Conservation (phyloP, 345 rosid genomes). For the Gossypium sturtianum region DNA sequence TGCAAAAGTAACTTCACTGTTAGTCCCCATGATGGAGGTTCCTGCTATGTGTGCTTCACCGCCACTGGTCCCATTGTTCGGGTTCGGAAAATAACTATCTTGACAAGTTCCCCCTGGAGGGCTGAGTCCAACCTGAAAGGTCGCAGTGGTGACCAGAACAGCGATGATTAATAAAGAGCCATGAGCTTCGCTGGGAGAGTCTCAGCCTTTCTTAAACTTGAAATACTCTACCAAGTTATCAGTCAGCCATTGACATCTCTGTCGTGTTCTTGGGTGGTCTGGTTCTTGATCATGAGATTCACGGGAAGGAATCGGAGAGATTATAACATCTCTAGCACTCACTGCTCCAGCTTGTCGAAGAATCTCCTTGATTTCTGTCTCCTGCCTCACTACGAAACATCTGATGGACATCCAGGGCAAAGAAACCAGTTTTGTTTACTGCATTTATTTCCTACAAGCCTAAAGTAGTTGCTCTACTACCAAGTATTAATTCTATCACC, state of each 20-base stretch:
- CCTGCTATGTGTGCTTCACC: no score
- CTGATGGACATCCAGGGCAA: constrained; percentile 40
- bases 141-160: not conserved
- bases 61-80: not conserved
- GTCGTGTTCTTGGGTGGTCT: constrained; percentile 11
- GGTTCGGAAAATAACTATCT: not conserved
- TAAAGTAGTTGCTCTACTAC: constrained; percentile 11
- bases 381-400: constrained; percentile 59
- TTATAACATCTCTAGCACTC: constrained; percentile 21
- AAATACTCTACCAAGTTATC: constrained; percentile 4
- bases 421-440: constrained; percentile 34
- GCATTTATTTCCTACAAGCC: constrained; percentile 36
- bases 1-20: no score
- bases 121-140: not conserved
- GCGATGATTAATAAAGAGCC: not conserved
- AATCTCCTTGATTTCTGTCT: constrained; percentile 36
- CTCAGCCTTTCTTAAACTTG: not conserved
- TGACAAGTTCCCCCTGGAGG: not conserved
- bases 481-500: constrained; percentile 40
- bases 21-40: no score
- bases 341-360: constrained; percentile 36
- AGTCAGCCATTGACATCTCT: constrained; percentile 13
- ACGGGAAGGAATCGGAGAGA: not conserved
- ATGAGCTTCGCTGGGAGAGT: not conserved
- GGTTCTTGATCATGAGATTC: not conserved